phyloP scores from a whole-genome alignment of 352 stramenopile genomes.

The Saprolegnia diclina region DNA sequence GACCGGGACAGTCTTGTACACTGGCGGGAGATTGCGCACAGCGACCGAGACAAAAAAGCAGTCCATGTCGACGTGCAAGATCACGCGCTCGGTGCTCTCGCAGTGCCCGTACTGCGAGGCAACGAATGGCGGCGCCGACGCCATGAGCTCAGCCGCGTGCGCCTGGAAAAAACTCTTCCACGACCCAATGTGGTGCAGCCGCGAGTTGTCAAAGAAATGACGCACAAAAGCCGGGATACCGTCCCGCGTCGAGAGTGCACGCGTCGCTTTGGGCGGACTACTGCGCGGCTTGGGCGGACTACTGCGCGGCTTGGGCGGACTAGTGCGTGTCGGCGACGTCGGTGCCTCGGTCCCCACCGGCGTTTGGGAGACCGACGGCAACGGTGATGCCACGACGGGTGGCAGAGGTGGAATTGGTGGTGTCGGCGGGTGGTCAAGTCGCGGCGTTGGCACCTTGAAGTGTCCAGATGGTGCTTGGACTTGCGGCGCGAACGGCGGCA shows the following conservation, averaged over 20 bases:
- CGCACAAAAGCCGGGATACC: slow-evolving; percentile 57
- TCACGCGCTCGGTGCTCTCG: slow-evolving; percentile 57
- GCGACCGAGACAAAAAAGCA: slow-evolving; percentile 95
- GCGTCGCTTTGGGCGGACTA: too few species aligned
- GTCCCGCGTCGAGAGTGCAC: slow-evolving; percentile 45
- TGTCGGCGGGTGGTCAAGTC: too few species aligned
- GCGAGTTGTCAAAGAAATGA: slow-evolving; percentile 80
- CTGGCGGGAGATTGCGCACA: slow-evolving; percentile 62
- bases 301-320: too few species aligned
- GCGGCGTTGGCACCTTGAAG: too few species aligned
- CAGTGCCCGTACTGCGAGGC: slow-evolving; percentile 29
- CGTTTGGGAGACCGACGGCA: too few species aligned
- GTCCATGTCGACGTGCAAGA: slow-evolving; percentile 97
- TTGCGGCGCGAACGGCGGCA: too few species aligned
- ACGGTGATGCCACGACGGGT: too few species aligned
- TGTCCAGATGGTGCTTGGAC: too few species aligned
- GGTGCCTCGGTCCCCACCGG: too few species aligned
- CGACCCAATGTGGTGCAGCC: slow-evolving; percentile 78
- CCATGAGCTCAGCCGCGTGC: slow-evolving; percentile 49
- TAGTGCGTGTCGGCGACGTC: too few species aligned
- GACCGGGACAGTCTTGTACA: slow-evolving; percentile 71
- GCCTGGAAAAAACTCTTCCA: slow-evolving; percentile 75
- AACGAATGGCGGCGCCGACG: not conserved
- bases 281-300: too few species aligned
- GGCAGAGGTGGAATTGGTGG: too few species aligned